Evolutionary conservation across 1,139 yeast genomes (phyloP).

Genomic region (Saccharomyces pastorianus): DNA sequence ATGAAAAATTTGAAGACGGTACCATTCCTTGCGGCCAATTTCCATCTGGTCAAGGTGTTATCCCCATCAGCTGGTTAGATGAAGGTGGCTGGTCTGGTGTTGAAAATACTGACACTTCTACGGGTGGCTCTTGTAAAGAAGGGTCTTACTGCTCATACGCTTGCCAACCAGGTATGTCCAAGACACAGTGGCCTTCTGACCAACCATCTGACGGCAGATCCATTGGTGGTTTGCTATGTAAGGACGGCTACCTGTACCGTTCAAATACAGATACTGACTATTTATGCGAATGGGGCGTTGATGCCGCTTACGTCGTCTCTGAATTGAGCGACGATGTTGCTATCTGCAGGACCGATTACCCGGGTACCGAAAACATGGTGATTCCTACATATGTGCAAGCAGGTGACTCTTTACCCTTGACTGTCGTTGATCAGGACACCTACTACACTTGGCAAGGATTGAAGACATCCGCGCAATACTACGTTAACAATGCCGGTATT

Average conservation of each 20-base stretch:
- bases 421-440: slow-evolving; percentile 67
- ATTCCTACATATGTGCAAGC: slow-evolving; percentile 62
- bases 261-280: slow-evolving; percentile 46
- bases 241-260: slow-evolving; percentile 59
- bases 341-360: slow-evolving; percentile 76
- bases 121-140: slow-evolving; percentile 58
- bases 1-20: slow-evolving; percentile 53
- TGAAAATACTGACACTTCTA: slow-evolving; percentile 49
- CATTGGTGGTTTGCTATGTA: slow-evolving; percentile 67
- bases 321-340: slow-evolving; percentile 52
- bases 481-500: slow-evolving; percentile 94
- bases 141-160: slow-evolving; percentile 77
- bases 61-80: slow-evolving; percentile 48
- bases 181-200: slow-evolving; percentile 70
- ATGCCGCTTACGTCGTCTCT: slow-evolving; percentile 51
- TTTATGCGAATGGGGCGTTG: slow-evolving; percentile 70
- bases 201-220: slow-evolving; percentile 70
- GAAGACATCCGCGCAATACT: slow-evolving; percentile 87
- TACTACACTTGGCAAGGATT: slow-evolving; percentile 80
- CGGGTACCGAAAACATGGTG: slow-evolving; percentile 82
- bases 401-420: slow-evolving; percentile 50
- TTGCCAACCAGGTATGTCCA: slow-evolving; percentile 83
- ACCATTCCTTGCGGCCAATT: slow-evolving; percentile 49
- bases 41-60: slow-evolving; percentile 66
- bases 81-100: slow-evolving; percentile 70